These are phyloP conservation scores for Candida rishiriensis DNA, from an alignment of 805 yeast species.

Conservation along the genomic window DNA sequence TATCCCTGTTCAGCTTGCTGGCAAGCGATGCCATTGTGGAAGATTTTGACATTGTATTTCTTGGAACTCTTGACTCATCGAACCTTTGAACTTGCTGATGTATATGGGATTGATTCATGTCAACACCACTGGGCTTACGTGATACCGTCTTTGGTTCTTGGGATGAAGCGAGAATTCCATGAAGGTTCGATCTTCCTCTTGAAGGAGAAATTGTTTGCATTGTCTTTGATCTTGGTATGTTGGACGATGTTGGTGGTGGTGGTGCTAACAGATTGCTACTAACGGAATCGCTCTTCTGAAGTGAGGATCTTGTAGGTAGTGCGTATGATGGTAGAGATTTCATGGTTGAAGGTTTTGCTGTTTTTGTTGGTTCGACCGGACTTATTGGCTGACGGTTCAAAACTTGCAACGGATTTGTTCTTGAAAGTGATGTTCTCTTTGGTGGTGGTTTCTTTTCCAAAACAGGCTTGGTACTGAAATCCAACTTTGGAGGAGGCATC, in stretches of 20 bases:
- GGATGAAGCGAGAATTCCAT: not conserved
- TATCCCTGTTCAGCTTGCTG: too few relatives aligned
- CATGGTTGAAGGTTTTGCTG: not conserved
- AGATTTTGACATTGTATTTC: too few relatives aligned
- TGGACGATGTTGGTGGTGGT: not conserved
- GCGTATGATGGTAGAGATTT: slow-evolving; percentile 14
- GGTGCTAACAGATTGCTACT: not conserved
- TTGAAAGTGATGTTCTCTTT: not conserved
- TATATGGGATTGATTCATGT: too few relatives aligned
- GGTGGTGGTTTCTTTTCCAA: not conserved
- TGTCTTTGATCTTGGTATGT: slow-evolving; percentile 14
- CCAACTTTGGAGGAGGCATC: slow-evolving; percentile 3
- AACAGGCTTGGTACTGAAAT: slow-evolving; percentile 1
- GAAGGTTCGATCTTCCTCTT: slow-evolving; percentile 5
- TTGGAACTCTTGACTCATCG: too few relatives aligned
- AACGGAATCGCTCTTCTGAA: slow-evolving; percentile 10
- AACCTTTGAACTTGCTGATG: too few relatives aligned
- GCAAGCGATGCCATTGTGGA: too few relatives aligned
- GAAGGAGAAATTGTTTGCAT: slow-evolving; percentile 18
- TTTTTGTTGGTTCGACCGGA: not conserved
- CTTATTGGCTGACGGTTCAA: not conserved
- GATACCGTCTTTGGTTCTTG: too few relatives aligned
- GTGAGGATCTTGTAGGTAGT: slow-evolving; percentile 15
- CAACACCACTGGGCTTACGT: too few relatives aligned
- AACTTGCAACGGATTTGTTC: not conserved